These are phyloP conservation scores for Sporothrix inflata DNA, from an alignment of 2,329 filamentous ascomycete genomes.

Conservation along the genomic window DNA sequence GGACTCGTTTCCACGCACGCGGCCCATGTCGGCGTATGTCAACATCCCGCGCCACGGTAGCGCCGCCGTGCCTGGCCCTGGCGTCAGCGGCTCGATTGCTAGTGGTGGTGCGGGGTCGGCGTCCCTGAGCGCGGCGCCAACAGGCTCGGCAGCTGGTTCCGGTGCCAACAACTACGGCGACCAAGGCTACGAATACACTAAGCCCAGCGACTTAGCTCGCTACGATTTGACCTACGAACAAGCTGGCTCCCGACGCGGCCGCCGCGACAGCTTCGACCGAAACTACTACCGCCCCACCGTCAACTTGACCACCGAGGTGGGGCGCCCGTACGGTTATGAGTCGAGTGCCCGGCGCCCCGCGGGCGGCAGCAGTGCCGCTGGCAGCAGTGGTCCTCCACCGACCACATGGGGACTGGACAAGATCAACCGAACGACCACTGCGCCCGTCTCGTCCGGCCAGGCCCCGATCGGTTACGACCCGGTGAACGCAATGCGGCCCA, in stretches of 20 bases:
- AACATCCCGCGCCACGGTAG: slow-evolving; percentile 48
- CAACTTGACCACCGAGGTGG: slow-evolving; percentile 54
- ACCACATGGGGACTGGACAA: slow-evolving; percentile 73
- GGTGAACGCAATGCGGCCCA: slow-evolving; percentile 50
- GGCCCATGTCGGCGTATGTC: slow-evolving; percentile 52
- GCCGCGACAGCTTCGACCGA: slow-evolving; percentile 60
- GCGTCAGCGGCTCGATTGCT: slow-evolving; percentile 34
- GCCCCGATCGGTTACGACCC: slow-evolving; percentile 48
- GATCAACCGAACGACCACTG: slow-evolving; percentile 53
- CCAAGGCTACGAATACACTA: slow-evolving; percentile 66
- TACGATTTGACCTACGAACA: slow-evolving; percentile 62
- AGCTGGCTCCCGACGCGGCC: slow-evolving; percentile 43
- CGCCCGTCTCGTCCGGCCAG: slow-evolving; percentile 25
- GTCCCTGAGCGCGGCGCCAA: background rate
- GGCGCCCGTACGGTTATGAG: slow-evolving; percentile 49
- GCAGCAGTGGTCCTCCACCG: slow-evolving; percentile 63
- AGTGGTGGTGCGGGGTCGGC: slow-evolving; percentile 20
- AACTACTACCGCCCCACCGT: slow-evolving; percentile 60
- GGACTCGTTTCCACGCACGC: slow-evolving; percentile 46
- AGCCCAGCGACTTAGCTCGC: slow-evolving; percentile 62
- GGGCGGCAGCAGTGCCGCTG: background rate
- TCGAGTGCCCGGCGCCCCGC: slow-evolving; percentile 34
- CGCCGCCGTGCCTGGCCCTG: slow-evolving; percentile 36
- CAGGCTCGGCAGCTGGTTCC: slow-evolving; percentile 23
- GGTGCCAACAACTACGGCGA: slow-evolving; percentile 56